phyloP scores from a whole-genome alignment of 768 basidiomycete species.

The Neoboletus brunneissimus region DNA sequence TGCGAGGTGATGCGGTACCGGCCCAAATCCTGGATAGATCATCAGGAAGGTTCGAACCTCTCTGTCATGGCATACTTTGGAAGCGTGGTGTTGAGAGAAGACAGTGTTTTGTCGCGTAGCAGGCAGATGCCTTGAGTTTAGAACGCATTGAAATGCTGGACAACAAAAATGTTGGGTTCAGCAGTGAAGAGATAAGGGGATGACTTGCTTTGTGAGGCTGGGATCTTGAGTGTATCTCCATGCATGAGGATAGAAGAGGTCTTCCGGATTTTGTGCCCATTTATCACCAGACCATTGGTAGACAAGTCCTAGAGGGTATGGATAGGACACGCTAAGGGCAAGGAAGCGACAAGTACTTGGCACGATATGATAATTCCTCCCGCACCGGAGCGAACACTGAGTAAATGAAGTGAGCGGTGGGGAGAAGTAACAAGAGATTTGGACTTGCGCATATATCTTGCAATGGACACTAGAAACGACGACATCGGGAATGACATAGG shows the following conservation, averaged over 20 bases:
- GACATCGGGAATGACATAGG: constrained; percentile 62
- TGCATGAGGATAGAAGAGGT: constrained; percentile 72
- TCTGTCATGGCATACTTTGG: constrained; percentile 44
- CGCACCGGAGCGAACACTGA: constrained; percentile 63
- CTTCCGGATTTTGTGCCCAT: constrained; percentile 66
- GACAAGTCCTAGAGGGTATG: constrained; percentile 58
- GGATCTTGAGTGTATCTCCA: constrained; percentile 67
- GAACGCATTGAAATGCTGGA: constrained; percentile 64
- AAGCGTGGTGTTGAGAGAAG: constrained; percentile 49
- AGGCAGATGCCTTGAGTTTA: constrained; percentile 51
- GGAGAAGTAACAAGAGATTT: neutral
- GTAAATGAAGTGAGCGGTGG: neutral
- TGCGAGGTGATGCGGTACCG: constrained; percentile 73
- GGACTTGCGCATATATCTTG: constrained; percentile 72
- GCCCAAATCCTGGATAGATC: constrained; percentile 50
- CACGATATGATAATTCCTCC: constrained; percentile 79
- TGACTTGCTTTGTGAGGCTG: constrained; percentile 55
- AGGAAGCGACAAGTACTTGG: constrained; percentile 44
- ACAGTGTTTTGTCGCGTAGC: constrained; percentile 58
- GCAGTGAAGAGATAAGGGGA: neutral
- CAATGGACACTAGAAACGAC: constrained; percentile 72
- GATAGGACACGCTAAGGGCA: neutral
- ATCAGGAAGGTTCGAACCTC: neutral
- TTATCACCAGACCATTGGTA: constrained; percentile 70
- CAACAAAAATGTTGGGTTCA: neutral